Conservation (phyloP, 139 green algal species). For the Microglena sp. region DNA sequence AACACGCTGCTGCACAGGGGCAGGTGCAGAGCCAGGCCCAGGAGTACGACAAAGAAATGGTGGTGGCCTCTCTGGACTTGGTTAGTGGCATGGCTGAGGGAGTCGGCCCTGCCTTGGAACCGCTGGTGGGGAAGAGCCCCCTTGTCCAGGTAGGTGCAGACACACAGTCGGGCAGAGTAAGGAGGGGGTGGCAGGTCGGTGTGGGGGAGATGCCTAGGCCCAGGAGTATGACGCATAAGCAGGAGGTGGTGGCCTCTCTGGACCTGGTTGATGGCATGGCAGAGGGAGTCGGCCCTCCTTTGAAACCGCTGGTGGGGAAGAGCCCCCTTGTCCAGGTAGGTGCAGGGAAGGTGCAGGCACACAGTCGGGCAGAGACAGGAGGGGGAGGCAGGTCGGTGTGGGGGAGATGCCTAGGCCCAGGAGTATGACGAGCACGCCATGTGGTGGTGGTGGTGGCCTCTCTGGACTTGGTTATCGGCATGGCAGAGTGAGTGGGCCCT, state of each 20-base stretch:
- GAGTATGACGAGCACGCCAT: constrained; percentile 5
- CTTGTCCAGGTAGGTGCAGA: too few species aligned
- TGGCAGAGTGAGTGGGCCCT: constrained; percentile 62
- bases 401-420: too few species aligned
- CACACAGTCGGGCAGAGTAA: too few species aligned
- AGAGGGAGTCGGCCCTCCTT: constrained; percentile 54
- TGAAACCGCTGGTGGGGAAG: constrained; percentile 58
- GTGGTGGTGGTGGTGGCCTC: not conserved
- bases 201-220: too few species aligned
- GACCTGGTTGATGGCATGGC: constrained; percentile 71
- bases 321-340: constrained; percentile 45
- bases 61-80: constrained; percentile 1
- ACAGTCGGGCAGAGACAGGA: too few species aligned
- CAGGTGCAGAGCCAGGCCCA: constrained; percentile 28
- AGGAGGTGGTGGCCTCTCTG: too few species aligned
- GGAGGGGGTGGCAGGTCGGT: too few species aligned
- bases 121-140: constrained; percentile 47
- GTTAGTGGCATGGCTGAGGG: constrained; percentile 54
- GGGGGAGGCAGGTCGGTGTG: too few species aligned
- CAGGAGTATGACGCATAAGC: too few species aligned
- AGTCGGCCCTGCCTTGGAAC: constrained; percentile 54
- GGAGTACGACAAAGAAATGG: constrained; percentile 2
- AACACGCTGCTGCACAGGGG: constrained; percentile 8
- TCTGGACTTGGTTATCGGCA: constrained; percentile 72
- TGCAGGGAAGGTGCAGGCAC: too few species aligned